A percentile compares a stretch with the other conserved stretches of the same genome.
Evolutionary conservation across 192 early-diverging fungal species (phyloP).

Genomic region (Coemansia aciculifera): DNA sequence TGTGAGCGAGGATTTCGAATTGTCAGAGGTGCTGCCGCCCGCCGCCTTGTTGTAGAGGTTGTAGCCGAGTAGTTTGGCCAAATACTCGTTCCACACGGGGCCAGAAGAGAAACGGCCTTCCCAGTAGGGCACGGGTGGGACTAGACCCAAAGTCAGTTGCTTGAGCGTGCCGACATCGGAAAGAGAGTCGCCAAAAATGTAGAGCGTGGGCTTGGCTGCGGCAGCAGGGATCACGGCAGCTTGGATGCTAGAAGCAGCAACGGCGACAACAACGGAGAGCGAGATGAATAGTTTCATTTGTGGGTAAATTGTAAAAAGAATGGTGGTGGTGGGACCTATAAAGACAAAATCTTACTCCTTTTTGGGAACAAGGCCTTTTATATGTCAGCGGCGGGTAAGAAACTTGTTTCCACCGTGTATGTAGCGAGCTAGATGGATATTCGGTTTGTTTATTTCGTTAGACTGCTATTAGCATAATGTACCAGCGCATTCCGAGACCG

Average conservation of each 20-base stretch:
- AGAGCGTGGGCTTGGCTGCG: conserved; percentile 17
- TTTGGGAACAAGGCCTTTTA: neutral
- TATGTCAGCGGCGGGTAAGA: neutral
- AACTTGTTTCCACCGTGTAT: neutral
- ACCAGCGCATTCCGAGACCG: neutral
- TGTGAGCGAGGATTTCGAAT: conserved; percentile 16
- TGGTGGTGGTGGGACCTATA: neutral
- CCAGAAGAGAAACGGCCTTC: conserved; percentile 33
- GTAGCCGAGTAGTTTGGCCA: conserved; percentile 24
- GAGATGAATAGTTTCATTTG: neutral
- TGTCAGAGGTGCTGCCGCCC: conserved; percentile 31
- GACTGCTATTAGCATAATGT: neutral
- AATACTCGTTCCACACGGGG: conserved; percentile 44
- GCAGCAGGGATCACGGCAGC: conserved; percentile 5
- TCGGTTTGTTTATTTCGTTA: neutral
- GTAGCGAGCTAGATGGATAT: neutral
- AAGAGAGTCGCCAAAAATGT: conserved; percentile 36
- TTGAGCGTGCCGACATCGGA: conserved; percentile 33
- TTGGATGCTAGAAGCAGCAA: conserved; percentile 13
- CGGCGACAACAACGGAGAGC: neutral
- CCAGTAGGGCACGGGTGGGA: conserved; percentile 37
- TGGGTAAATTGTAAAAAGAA: neutral
- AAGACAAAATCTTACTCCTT: neutral
- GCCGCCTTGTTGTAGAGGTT: conserved; percentile 32
- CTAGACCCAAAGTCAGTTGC: conserved; percentile 23